Percentiles rank a stretch among this genome's conserved stretches.
phyloP scores from a whole-genome alignment of 345 rosid species.

The Eucalyptus marginata region DNA sequence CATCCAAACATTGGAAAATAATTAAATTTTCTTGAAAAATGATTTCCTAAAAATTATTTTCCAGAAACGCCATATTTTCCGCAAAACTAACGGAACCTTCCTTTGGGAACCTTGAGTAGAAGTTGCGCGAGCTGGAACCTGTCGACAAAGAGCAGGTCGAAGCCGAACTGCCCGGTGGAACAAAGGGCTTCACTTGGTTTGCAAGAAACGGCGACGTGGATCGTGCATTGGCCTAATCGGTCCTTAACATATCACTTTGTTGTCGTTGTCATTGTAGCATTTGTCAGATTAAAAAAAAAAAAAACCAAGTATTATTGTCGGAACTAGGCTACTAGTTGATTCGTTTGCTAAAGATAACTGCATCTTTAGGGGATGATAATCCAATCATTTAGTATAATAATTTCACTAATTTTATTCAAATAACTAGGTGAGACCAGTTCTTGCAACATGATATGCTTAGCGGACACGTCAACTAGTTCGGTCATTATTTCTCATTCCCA shows the following conservation, averaged over 20 bases:
- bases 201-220: background rate
- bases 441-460: background rate
- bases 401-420: background rate
- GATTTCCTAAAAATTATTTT: too few relatives aligned
- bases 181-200: background rate
- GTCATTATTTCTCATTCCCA: background rate
- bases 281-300: background rate
- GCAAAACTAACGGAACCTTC: too few relatives aligned
- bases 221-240: background rate
- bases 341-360: background rate
- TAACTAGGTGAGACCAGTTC: background rate
- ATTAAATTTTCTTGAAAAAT: too few relatives aligned
- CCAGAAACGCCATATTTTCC: too few relatives aligned
- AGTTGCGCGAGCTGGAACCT: background rate
- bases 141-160: background rate
- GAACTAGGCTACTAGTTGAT: background rate
- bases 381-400: background rate
- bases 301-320: background rate
- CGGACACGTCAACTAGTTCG: rapidly evolving
- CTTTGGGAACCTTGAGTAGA: background rate
- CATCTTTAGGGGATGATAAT: background rate
- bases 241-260: background rate
- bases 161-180: background rate
- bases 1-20: too few relatives aligned
- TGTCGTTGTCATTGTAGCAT: background rate